phyloP scores from a whole-genome alignment of 2,329 filamentous ascomycete genomes.

The Stemphylium lycopersici region DNA sequence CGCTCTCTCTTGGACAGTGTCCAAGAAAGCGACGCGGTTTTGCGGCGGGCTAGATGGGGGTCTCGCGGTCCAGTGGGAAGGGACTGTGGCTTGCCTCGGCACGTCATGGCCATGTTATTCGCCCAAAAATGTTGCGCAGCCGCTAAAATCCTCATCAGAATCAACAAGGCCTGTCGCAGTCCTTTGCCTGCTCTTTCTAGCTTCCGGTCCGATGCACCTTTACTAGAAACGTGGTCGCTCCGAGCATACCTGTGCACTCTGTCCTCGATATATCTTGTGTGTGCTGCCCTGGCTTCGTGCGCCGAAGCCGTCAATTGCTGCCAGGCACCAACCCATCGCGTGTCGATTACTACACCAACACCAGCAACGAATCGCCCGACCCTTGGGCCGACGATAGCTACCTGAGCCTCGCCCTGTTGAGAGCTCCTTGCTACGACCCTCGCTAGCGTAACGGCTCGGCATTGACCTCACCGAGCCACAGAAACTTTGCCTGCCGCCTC shows the following conservation, averaged over 20 bases:
- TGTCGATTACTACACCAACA: slow-evolving; percentile 4
- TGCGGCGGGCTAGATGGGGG: background rate
- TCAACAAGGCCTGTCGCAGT: slow-evolving; percentile 18
- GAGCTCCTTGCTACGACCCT: background rate
- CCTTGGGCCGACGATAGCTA: slow-evolving; percentile 14
- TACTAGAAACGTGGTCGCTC: slow-evolving; percentile 24
- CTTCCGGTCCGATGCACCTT: slow-evolving; percentile 24
- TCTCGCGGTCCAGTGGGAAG: slow-evolving; percentile 15
- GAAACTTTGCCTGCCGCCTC: slow-evolving; percentile 9
- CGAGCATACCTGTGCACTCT: slow-evolving; percentile 18
- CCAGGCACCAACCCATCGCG: slow-evolving; percentile 12
- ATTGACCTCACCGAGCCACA: slow-evolving; percentile 21
- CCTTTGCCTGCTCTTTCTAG: slow-evolving; percentile 31
- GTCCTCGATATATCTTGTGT: slow-evolving; percentile 8
- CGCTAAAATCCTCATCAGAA: slow-evolving; percentile 22
- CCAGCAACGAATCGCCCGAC: slow-evolving; percentile 13
- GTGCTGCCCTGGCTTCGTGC: slow-evolving; percentile 11
- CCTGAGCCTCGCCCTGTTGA: slow-evolving; percentile 1
- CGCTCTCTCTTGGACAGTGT: background rate
- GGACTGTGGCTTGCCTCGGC: slow-evolving; percentile 27
- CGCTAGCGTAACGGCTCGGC: slow-evolving; percentile 20
- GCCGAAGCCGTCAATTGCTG: background rate
- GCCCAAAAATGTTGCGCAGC: slow-evolving; percentile 16
- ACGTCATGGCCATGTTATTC: slow-evolving; percentile 26
- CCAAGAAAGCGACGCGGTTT: background rate